These are phyloP conservation scores for Pichia thaimueangensis DNA, from an alignment of 805 yeast genomes.

Conservation along the genomic window DNA sequence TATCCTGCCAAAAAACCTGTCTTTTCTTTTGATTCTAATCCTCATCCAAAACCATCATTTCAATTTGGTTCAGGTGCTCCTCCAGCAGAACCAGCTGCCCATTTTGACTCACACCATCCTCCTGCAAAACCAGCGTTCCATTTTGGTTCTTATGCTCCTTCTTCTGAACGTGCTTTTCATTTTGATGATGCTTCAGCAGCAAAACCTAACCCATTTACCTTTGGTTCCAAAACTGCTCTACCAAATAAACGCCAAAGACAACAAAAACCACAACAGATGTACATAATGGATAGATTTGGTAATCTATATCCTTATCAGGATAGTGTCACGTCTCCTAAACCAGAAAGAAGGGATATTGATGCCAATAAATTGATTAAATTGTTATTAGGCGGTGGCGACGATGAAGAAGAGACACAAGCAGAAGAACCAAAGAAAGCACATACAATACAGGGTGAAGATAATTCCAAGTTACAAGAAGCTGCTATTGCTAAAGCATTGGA, in stretches of 20 bases:
- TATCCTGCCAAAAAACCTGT: no score
- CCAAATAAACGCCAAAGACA: slow-evolving; percentile 6
- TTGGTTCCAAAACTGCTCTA: not conserved
- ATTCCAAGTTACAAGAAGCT: not conserved
- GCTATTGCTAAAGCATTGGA: not conserved
- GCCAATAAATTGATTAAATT: slow-evolving; percentile 8
- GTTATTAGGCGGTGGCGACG: slow-evolving; percentile 6
- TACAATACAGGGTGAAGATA: not conserved
- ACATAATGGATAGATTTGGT: slow-evolving; percentile 11
- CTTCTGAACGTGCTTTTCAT: no score
- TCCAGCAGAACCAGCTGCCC: no score
- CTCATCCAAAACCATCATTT: no score
- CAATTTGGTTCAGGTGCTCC: no score
- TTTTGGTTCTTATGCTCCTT: no score
- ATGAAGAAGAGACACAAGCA: not conserved
- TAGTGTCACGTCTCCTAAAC: no score
- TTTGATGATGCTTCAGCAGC: no score
- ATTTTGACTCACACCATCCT: no score
- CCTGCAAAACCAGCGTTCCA: no score
- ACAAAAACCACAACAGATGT: slow-evolving; percentile 8
- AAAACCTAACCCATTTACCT: not conserved
- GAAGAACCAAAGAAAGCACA: not conserved
- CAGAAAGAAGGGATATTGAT: slow-evolving; percentile 7
- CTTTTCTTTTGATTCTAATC: not conserved
- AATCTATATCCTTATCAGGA: slow-evolving; percentile 10